These are phyloP conservation scores for Dalechampia spathulata DNA, from an alignment of 441 rosid genomes.

Conservation along the genomic window DNA sequence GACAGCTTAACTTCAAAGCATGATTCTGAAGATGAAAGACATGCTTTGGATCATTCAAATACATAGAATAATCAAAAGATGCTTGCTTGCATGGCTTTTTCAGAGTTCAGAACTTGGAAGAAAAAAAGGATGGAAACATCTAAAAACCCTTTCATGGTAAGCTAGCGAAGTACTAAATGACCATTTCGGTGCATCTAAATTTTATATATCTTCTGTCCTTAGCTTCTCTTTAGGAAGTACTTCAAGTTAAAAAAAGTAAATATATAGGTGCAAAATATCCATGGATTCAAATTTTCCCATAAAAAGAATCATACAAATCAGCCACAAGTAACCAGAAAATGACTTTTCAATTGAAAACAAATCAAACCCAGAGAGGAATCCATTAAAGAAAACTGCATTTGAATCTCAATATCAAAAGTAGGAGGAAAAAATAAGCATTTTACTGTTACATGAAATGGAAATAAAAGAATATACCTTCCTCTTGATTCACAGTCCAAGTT, in stretches of 20 bases:
- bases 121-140: background rate
- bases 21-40: too few relatives aligned
- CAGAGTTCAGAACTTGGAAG: too few relatives aligned
- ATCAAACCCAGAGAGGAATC: too few relatives aligned
- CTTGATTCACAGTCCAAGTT: slow-evolving; percentile 44
- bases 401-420: background rate
- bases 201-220: background rate
- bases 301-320: too few relatives aligned
- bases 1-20: too few relatives aligned
- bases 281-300: background rate
- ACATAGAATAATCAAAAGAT: too few relatives aligned
- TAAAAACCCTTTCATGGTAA: background rate
- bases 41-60: too few relatives aligned
- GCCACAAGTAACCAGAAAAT: too few relatives aligned
- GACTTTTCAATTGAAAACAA: too few relatives aligned
- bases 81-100: too few relatives aligned
- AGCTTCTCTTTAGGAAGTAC: background rate
- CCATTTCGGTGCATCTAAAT: background rate
- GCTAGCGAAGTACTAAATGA: background rate
- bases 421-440: background rate
- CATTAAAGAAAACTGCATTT: background rate
- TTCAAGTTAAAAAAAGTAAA: background rate
- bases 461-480: slow-evolving; percentile 38
- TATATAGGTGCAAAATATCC: background rate
- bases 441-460: background rate